A percentile compares a stretch with the other conserved stretches of the same genome.
phyloP scores from a whole-genome alignment of 257 asterid genomes.

The Fraxinus americana region DNA sequence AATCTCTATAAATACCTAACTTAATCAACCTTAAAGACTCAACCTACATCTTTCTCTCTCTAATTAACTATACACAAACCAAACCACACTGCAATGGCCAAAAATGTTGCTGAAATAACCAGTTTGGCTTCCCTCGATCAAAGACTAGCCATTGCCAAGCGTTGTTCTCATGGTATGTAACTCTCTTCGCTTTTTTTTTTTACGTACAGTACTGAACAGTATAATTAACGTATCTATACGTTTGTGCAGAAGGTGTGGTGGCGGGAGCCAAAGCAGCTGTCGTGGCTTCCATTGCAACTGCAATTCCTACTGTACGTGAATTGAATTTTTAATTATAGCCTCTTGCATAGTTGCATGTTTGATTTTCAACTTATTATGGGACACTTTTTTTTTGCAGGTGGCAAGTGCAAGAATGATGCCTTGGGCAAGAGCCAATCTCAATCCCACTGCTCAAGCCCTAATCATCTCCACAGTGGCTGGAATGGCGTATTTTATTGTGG shows the following conservation, averaged over 20 bases:
- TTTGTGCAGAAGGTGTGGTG: slow-evolving; percentile 66
- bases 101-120: slow-evolving; percentile 42
- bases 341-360: too few relatives aligned
- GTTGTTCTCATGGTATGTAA: slow-evolving; percentile 66
- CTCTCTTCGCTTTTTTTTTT: neutral
- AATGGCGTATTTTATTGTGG: slow-evolving; percentile 87
- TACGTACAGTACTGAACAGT: neutral
- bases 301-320: slow-evolving; percentile 73
- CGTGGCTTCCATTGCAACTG: slow-evolving; percentile 76
- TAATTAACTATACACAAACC: neutral
- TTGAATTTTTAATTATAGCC: neutral
- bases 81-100: slow-evolving; percentile 28
- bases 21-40: slow-evolving; percentile 2
- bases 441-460: slow-evolving; percentile 92
- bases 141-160: slow-evolving; percentile 71
- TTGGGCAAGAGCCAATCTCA: slow-evolving; percentile 81
- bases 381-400: slow-evolving; percentile 36
- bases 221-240: neutral
- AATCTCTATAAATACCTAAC: slow-evolving; percentile 21
- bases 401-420: slow-evolving; percentile 81
- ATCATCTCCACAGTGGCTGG: slow-evolving; percentile 87
- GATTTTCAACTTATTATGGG: neutral
- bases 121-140: slow-evolving; percentile 59
- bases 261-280: slow-evolving; percentile 91
- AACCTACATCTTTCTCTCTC: neutral